These are phyloP conservation scores for Trametes villosa DNA, from an alignment of 768 basidiomycete genomes.

Conservation along the genomic window DNA sequence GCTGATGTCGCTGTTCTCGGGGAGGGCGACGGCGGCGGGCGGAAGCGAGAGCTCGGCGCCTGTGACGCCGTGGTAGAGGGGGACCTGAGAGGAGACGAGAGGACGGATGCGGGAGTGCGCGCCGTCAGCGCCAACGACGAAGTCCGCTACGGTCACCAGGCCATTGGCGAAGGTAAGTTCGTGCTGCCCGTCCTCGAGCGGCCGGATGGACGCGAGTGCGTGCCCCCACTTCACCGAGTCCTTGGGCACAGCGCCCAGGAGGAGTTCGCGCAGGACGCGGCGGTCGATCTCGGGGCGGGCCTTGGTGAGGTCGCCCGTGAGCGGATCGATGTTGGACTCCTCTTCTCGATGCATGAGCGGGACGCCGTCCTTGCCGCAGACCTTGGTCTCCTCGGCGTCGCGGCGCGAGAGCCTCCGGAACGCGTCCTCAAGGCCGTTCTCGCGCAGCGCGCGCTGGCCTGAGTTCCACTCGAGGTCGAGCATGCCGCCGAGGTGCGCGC, in stretches of 20 bases:
- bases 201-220: conserved; percentile 38
- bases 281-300: too few relatives aligned
- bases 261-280: too few relatives aligned
- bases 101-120: conserved; percentile 44
- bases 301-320: background rate
- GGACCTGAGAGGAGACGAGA: conserved; percentile 35
- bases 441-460: conserved; percentile 13
- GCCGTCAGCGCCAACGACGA: too few relatives aligned
- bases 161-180: conserved; percentile 3
- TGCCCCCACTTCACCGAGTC: too few relatives aligned
- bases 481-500: too few relatives aligned
- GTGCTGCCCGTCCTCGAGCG: conserved; percentile 31
- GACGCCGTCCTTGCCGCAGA: background rate
- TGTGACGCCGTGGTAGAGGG: conserved; percentile 39
- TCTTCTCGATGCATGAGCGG: background rate
- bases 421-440: conserved; percentile 13
- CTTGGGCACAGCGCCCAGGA: too few relatives aligned
- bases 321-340: background rate
- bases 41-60: conserved; percentile 28
- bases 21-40: conserved; percentile 11
- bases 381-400: conserved; percentile 14
- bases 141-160: background rate
- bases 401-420: background rate
- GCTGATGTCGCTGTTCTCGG: background rate
- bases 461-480: too few relatives aligned